Percentiles rank a stretch among this genome's conserved stretches.
These are phyloP conservation scores for Claviceps cyperi DNA, from an alignment of 2,329 filamentous ascomycete genomes.

Conservation along the genomic window DNA sequence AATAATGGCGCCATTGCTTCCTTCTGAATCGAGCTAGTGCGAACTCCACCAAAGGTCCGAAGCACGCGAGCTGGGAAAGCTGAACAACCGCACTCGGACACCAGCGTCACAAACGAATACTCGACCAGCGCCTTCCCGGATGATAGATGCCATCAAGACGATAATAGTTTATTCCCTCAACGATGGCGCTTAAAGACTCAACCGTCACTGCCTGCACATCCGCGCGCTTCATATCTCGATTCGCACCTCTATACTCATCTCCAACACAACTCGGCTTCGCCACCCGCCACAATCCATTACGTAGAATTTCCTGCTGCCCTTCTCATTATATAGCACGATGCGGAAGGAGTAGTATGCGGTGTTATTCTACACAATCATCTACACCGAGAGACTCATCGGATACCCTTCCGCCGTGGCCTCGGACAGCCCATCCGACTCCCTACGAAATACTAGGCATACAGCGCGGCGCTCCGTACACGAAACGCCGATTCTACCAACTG, in stretches of 20 bases:
- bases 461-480: constrained; percentile 57
- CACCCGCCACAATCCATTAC: background rate
- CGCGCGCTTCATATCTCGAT: background rate
- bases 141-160: too few species aligned
- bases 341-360: background rate
- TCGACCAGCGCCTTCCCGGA: too few species aligned
- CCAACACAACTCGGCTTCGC: background rate
- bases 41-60: too few species aligned
- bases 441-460: constrained; percentile 68
- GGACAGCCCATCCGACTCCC: constrained; percentile 49
- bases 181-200: background rate
- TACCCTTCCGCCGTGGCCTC: constrained; percentile 29
- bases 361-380: constrained; percentile 2
- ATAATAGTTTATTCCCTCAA: background rate
- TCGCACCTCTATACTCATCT: background rate
- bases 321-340: background rate
- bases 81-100: too few species aligned
- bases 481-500: constrained; percentile 73
- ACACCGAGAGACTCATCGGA: background rate
- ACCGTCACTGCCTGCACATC: background rate
- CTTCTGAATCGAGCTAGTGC: too few species aligned
- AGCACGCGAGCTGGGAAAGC: background rate
- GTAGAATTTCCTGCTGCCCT: background rate
- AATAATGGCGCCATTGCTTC: too few species aligned
- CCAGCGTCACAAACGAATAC: background rate